Conservation (phyloP, 208 protist genomes). For the Leishmania arabica region DNA sequence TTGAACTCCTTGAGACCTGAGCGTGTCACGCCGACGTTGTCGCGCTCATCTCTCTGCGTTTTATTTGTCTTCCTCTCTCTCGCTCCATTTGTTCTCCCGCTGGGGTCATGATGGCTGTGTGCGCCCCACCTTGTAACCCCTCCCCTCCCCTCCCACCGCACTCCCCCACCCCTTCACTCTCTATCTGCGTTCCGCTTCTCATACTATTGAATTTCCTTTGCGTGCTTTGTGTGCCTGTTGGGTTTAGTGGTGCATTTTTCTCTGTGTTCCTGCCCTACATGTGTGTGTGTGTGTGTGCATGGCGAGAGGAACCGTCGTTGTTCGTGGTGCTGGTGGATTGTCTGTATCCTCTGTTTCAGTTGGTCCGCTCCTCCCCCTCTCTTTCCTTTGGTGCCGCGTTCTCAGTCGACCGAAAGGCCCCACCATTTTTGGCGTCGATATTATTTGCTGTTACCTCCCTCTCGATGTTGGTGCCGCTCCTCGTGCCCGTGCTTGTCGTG, state of each 20-base stretch:
- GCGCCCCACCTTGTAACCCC: neutral
- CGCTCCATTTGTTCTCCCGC: neutral
- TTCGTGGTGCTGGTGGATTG: neutral
- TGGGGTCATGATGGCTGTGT: neutral
- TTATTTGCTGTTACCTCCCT: neutral
- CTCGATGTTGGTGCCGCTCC: neutral
- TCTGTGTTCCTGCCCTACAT: neutral
- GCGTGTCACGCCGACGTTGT: neutral
- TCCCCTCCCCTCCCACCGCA: no score
- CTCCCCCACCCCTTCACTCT: neutral
- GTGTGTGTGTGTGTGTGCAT: neutral
- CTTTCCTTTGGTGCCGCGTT: neutral
- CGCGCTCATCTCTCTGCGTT: no score
- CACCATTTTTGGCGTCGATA: neutral
- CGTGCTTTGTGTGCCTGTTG: neutral
- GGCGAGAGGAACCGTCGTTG: neutral
- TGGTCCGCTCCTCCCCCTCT: neutral
- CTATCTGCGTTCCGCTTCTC: neutral
- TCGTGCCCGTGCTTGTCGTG: neutral
- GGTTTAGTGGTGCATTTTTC: neutral
- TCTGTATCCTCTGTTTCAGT: neutral
- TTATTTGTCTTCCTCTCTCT: neutral
- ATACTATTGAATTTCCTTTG: neutral
- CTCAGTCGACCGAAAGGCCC: neutral
- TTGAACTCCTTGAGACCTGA: conserved; percentile 58